Evolutionary conservation across 1,284 basidiomycete species (phyloP), one percentile per base, ranked within the genome.

Genomic region (Dichomitus squalens): DNA sequence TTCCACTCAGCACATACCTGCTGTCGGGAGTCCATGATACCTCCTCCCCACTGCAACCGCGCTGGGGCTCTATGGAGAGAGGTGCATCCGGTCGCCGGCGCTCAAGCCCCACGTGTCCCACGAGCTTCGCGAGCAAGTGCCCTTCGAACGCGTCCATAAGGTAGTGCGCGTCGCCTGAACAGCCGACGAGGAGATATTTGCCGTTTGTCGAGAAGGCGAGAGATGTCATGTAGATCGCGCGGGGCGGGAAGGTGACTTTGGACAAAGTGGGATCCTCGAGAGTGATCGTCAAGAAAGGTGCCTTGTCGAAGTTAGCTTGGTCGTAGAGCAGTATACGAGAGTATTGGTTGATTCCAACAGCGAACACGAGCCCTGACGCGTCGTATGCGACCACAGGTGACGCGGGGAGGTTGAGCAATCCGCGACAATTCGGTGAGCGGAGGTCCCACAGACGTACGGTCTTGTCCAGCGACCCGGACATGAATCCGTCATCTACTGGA

Each of bases 371-470:
- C 2, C 96, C 97, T 1, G 87, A 85, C 2, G 88, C 82, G 70
- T 99, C 97, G 71, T 96, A 97, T 1, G 96, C 94, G 8, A 95
- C 86, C 44, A 96, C 84, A 0, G 95, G 92, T 23, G 89, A 79
- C 1, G 79, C 90, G 12, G 87, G 89, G 27, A 90, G 76, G 64
- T 82, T 84, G 51, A 93, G 76, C 36, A 91, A 77, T 9, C 89
- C 88, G 53, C 91, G 85, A 69, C 93, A 93, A 27, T 81, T 80
- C 1, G 87, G 85, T 16, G 87, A 79, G 34, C 96, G 87, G 41
- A 98, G 79, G 73, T 99, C 97, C 97, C 97, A 99, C 20, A 99
- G 75, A 36, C 95, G 84, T n/a, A 99, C 95, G 1, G 95, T 96
- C 66, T 92, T 94, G 77, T 99, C 96, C 66, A 93, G 80, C 0